phyloP scores from a whole-genome alignment of 805 yeast genomes.

The Cyberlindnera americana region DNA sequence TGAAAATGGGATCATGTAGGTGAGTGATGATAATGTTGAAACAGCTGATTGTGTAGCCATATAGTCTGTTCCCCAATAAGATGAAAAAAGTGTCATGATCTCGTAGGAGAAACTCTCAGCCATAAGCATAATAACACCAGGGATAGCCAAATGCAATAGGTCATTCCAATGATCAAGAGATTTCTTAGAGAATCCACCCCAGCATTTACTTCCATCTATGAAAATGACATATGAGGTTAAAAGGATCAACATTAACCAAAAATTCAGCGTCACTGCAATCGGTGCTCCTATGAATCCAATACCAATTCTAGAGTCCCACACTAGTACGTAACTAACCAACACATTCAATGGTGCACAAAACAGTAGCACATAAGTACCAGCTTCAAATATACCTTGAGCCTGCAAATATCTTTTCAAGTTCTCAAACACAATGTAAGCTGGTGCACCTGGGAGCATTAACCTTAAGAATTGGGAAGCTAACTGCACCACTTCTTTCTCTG shows the following conservation, averaged over 20 bases:
- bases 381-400: conserved; percentile 84
- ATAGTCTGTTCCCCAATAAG: conserved; percentile 64
- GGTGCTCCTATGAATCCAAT: conserved; percentile 78
- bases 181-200: conserved; percentile 31
- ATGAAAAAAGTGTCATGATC: conserved; percentile 62
- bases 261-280: conserved; percentile 58
- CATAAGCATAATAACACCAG: conserved; percentile 77
- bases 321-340: conserved; percentile 57
- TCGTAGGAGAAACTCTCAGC: conserved; percentile 77
- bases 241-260: conserved; percentile 58
- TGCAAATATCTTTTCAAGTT: conserved; percentile 78
- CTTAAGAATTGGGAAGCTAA: conserved; percentile 59
- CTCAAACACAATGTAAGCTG: conserved; percentile 76
- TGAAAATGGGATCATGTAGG: conserved; percentile 75
- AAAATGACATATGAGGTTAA: conserved; percentile 50
- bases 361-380: conserved; percentile 67
- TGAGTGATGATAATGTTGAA: conserved; percentile 59
- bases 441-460: conserved; percentile 63
- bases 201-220: conserved; percentile 35
- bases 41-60: conserved; percentile 75
- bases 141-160: conserved; percentile 57
- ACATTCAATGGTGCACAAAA: conserved; percentile 64
- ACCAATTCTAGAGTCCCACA: conserved; percentile 59
- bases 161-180: conserved; percentile 48
- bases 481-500: conserved; percentile 49